phyloP scores from a whole-genome alignment of 1,284 basidiomycete genomes.

The Leucoagaricus sp. region DNA sequence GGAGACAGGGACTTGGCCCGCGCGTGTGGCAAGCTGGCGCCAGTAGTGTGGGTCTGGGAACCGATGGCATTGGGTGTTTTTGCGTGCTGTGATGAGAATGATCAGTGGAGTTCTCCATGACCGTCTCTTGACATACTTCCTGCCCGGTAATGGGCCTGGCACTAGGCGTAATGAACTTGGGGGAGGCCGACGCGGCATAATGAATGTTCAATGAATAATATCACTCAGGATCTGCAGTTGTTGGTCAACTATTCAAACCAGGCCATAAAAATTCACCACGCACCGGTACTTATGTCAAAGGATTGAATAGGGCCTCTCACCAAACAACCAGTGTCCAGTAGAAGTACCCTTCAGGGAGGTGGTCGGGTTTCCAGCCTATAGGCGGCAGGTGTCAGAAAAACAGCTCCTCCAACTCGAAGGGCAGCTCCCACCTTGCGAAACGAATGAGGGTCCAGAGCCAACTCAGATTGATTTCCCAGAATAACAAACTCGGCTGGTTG shows the following conservation, averaged over 20 bases:
- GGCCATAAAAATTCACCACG: background rate
- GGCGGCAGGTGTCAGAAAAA: background rate
- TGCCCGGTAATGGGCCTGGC: slow-evolving; percentile 55
- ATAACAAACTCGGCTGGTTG: background rate
- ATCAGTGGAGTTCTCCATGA: slow-evolving; percentile 10
- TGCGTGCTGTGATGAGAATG: slow-evolving; percentile 33
- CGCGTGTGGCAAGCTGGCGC: slow-evolving; percentile 20
- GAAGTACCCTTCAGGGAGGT: background rate
- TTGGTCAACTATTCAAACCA: background rate
- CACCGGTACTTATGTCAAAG: slow-evolving; percentile 1
- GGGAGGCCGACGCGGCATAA: slow-evolving; percentile 61
- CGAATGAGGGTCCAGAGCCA: slow-evolving; percentile 7
- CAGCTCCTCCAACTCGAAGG: background rate
- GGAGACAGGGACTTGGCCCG: background rate
- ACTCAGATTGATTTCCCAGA: background rate
- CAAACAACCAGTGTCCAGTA: slow-evolving; percentile 12
- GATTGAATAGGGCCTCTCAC: background rate
- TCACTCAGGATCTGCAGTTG: background rate
- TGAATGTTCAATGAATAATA: background rate
- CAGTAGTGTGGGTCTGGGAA: slow-evolving; percentile 53
- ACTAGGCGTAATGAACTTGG: slow-evolving; percentile 58
- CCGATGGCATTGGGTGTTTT: slow-evolving; percentile 57
- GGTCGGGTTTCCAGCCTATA: background rate
- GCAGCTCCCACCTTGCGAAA: slow-evolving; percentile 7
- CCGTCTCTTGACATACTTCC: slow-evolving; percentile 33